Evolutionary conservation across 2,329 filamentous ascomycete genomes (phyloP), one percentile per base, ranked within the genome.

Genomic region (Purpureocillium lavendulum): DNA sequence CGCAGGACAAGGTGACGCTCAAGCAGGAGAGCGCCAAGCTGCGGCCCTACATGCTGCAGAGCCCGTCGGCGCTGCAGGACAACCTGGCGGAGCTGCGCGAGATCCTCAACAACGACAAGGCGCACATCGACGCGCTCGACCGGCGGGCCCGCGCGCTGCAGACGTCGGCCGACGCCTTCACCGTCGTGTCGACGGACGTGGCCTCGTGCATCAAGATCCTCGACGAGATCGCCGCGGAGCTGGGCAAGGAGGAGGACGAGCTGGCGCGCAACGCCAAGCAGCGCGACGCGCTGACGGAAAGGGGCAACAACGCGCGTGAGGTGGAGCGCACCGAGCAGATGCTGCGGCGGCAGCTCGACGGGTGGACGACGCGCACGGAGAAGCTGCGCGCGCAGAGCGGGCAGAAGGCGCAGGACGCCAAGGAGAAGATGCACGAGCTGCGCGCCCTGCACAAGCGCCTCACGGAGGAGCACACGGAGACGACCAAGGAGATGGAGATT

Each of bases 231-330:
- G 74, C 84, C 3, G 66, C 70, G n/a, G 92, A 97, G 58, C 65
- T 98, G 4, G 69, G 80, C 34, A 94, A 90, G 59, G 90, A 97
- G 61, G 90, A 97, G 34, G 89, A 97, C 42, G 89, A 95, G 60
- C 78, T 86, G 50, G 75, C 80, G 8, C 80, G 84, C 45, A 90
- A 89, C 40, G 74, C 81, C 9, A 80, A 81, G 55, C 90, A 96
- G 56, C 75, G 84, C 40, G 92, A 98, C 49, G 86, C 87, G 2
- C 76, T 98, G 5, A 83, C 85, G 2, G 89, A 96, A 57, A 77
- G 87, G 42, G 84, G 84, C 35, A 94, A 92, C 51, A 94, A 87
- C 52, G 88, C 94, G 14, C 79, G 87, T 45, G 89, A 97, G 59
- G 85, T 97, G 4, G 92, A 97, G 60, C 76, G 90, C 43, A 84